Evolutionary conservation across 768 basidiomycete genomes (phyloP).

Genomic region (Zangia roseola): DNA sequence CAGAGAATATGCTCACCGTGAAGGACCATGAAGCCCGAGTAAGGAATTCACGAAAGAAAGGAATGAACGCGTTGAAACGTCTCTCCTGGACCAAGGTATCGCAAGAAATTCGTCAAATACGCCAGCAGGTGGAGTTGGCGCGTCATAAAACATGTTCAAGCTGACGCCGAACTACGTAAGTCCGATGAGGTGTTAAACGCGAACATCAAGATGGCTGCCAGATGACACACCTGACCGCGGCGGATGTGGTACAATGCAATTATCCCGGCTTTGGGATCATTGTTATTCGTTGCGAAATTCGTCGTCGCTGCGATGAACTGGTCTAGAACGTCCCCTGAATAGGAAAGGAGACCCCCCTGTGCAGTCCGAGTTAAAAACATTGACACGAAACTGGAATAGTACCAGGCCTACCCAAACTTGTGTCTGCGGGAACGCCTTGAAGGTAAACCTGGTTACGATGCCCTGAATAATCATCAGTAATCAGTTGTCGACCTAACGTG

Average conservation of each 20-base stretch:
- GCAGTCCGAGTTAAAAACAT: neutral
- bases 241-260: constrained; percentile 41
- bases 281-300: constrained; percentile 7
- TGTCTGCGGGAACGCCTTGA: constrained; percentile 51
- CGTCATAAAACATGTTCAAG: constrained; percentile 56
- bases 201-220: neutral
- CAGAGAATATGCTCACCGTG: constrained; percentile 1
- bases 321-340: constrained; percentile 5
- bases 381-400: neutral
- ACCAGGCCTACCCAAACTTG: constrained; percentile 51
- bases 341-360: constrained; percentile 48
- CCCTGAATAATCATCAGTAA: constrained; percentile 34
- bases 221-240: neutral
- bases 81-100: constrained; percentile 5
- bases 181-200: neutral
- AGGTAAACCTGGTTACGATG: constrained; percentile 54
- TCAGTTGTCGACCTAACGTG: neutral
- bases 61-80: constrained; percentile 16
- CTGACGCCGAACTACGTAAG: constrained; percentile 15
- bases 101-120: constrained; percentile 26
- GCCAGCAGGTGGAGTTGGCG: constrained; percentile 23
- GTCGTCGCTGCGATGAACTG: constrained; percentile 8
- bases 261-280: constrained; percentile 26
- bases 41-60: constrained; percentile 12
- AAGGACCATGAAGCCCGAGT: neutral